These are phyloP conservation scores for Ceratobasidium theobromae DNA, from an alignment of 1,284 basidiomycete species.

Conservation along the genomic window DNA sequence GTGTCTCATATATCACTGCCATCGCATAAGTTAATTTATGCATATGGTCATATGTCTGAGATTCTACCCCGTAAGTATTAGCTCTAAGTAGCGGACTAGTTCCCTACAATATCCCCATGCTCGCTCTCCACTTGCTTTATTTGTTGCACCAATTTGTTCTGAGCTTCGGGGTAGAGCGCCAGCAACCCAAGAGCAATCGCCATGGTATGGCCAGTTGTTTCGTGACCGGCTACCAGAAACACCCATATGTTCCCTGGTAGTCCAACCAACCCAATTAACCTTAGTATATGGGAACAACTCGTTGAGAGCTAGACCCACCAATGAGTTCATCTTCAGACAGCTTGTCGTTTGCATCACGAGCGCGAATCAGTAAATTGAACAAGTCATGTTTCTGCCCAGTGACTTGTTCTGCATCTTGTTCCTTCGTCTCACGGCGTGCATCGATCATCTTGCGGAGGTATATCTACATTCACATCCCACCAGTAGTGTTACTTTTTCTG, in stretches of 20 bases:
- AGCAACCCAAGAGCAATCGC: conserved; percentile 20
- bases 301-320: not conserved
- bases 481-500: not conserved
- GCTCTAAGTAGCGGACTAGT: not conserved
- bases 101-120: not conserved
- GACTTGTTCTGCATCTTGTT: not conserved
- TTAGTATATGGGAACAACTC: not conserved
- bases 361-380: not conserved
- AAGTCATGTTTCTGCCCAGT: not conserved
- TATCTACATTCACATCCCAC: not conserved
- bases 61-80: not conserved
- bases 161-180: conserved; percentile 17
- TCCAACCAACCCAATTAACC: not conserved
- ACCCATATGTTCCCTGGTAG: not conserved
- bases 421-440: not conserved
- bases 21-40: not conserved
- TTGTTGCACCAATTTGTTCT: conserved; percentile 22
- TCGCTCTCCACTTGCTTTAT: conserved; percentile 5
- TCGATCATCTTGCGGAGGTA: conserved; percentile 14
- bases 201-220: conserved; percentile 29
- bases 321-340: conserved; percentile 7
- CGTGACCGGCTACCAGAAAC: conserved; percentile 32
- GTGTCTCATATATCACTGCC: conserved; percentile 12
- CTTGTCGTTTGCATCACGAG: not conserved
- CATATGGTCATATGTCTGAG: conserved; percentile 41